These are phyloP conservation scores for Sporothrix curviconia DNA, from an alignment of 2,329 filamentous ascomycete genomes.

Conservation along the genomic window DNA sequence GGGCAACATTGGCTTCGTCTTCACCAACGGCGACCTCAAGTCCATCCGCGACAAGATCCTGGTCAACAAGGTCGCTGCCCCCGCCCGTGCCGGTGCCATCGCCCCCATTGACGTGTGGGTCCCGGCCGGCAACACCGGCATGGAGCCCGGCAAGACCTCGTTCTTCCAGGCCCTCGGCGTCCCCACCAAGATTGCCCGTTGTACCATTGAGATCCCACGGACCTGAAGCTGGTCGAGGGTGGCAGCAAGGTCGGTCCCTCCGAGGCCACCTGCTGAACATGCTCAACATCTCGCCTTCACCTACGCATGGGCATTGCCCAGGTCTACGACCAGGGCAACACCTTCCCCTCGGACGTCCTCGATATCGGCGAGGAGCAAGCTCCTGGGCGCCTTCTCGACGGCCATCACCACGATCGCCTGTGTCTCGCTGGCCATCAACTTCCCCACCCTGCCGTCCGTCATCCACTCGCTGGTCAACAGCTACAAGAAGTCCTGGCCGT, in stretches of 20 bases:
- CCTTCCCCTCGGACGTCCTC: conserved; percentile 76
- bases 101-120: conserved; percentile 91
- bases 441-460: conserved; percentile 92
- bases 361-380: conserved; percentile 94
- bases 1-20: conserved; percentile 99
- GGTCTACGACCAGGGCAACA: conserved; percentile 97
- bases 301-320: conserved; percentile 93
- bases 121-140: conserved; percentile 98
- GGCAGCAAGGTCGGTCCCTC: conserved; percentile 93
- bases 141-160: conserved; percentile 99
- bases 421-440: conserved; percentile 88
- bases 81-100: conserved; percentile 94
- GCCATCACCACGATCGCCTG: conserved; percentile 82
- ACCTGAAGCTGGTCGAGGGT: conserved; percentile 95
- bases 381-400: conserved; percentile 72
- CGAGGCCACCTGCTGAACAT: conserved; percentile 99
- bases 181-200: conserved; percentile 99
- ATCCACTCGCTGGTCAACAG: conserved; percentile 94
- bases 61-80: conserved; percentile 93
- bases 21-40: conserved; percentile 97
- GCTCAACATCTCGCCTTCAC: conserved; percentile 99
- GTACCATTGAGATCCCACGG: conserved; percentile 99
- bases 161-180: conserved; percentile 99
- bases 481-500: conserved; percentile 97
- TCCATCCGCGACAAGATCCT: conserved; percentile 87